Evolutionary conservation across 768 basidiomycete genomes (phyloP).

Genomic region (Cystobasidium tubakii): DNA sequence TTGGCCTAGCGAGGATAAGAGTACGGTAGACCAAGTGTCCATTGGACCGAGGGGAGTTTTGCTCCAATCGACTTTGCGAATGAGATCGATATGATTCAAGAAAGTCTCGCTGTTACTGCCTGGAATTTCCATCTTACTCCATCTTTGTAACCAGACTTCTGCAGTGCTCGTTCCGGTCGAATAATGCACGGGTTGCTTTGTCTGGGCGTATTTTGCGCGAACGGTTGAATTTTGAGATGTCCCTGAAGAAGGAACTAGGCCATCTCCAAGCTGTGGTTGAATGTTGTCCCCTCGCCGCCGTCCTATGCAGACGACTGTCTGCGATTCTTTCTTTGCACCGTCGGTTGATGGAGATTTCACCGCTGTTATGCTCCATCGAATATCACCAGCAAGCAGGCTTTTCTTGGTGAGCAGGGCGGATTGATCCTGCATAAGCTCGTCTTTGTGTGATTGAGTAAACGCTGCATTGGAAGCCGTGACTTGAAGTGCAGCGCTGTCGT

Average conservation of each 20-base stretch:
- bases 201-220: background rate
- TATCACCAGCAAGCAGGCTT: background rate
- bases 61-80: conserved; percentile 2
- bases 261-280: background rate
- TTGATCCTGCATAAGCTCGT: background rate
- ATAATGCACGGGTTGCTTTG: background rate
- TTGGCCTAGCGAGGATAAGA: conserved; percentile 20
- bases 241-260: background rate
- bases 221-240: background rate
- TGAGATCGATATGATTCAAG: background rate
- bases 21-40: background rate
- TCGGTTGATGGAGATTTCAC: background rate
- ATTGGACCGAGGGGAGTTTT: conserved; percentile 18
- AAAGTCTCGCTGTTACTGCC: background rate
- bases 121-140: conserved; percentile 15
- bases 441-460: background rate
- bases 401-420: background rate
- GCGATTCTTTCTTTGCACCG: too few species aligned
- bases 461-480: background rate
- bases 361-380: background rate
- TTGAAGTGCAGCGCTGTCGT: background rate
- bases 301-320: too few species aligned
- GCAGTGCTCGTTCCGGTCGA: background rate
- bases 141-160: conserved; percentile 24
- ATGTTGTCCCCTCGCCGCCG: background rate